These are phyloP conservation scores for Chamaenerion angustifolium DNA, from an alignment of 345 rosid genomes.

Conservation along the genomic window DNA sequence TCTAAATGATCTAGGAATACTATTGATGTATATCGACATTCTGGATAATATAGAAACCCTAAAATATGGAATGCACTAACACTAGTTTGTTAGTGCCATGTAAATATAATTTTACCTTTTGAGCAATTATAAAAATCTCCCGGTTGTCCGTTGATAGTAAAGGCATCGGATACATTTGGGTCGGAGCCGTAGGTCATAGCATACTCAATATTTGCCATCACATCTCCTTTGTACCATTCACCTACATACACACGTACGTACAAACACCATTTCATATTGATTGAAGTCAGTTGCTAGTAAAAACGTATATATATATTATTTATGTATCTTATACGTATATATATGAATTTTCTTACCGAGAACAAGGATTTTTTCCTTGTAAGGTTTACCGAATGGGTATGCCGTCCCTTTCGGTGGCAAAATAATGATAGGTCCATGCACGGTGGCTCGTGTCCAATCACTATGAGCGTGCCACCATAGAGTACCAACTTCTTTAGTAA, in stretches of 20 bases:
- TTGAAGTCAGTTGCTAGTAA: too few relatives aligned
- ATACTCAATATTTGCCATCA: constrained; percentile 1
- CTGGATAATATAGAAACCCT: too few relatives aligned
- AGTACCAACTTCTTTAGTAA: constrained; percentile 22
- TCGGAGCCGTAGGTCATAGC: constrained; percentile 1
- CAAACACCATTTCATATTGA: too few relatives aligned
- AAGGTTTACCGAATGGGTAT: constrained; percentile 10
- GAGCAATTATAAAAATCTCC: constrained; percentile 19
- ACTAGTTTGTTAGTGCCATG: too few relatives aligned
- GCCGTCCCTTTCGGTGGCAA: constrained; percentile 2
- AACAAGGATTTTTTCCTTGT: constrained; percentile 8
- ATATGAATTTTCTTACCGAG: constrained; percentile 7
- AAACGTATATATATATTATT: too few relatives aligned
- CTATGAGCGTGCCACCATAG: constrained; percentile 37
- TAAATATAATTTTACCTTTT: too few relatives aligned
- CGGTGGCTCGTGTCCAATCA: constrained; percentile 17
- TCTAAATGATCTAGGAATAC: too few relatives aligned
- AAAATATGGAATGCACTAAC: not conserved
- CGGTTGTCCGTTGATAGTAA: constrained; percentile 7
- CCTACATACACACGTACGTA: too few relatives aligned
- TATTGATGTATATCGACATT: too few relatives aligned
- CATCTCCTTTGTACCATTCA: constrained; percentile 11
- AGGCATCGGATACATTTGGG: constrained; percentile 9
- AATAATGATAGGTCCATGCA: constrained; percentile 20
- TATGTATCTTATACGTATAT: not conserved